Conservation (phyloP, 495 filamentous ascomycete species). For the Recurvomyces mirabilis region DNA sequence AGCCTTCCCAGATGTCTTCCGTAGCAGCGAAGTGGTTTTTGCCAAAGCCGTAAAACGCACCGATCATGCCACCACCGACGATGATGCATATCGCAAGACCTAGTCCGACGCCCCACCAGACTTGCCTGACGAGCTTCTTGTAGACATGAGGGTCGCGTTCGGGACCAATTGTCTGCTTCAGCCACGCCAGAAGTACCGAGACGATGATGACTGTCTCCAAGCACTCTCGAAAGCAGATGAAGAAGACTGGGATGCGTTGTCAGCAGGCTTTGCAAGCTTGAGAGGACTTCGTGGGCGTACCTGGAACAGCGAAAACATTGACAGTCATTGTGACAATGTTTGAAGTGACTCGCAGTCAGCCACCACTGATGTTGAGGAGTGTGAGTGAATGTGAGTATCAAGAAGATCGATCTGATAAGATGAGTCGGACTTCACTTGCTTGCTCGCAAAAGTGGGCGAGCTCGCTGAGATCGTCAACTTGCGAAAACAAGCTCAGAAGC, state of each 20-base stretch:
- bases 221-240: conserved; percentile 76
- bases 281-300: too few relatives aligned
- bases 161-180: conserved; percentile 64
- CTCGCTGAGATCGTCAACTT: too few relatives aligned
- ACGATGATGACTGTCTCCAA: conserved; percentile 73
- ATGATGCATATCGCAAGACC: conserved; percentile 57
- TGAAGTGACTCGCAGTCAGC: not conserved
- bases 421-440: too few relatives aligned
- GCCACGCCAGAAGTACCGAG: conserved; percentile 68
- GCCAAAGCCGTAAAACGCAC: conserved; percentile 63
- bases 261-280: too few relatives aligned
- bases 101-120: conserved; percentile 56
- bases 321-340: conserved; percentile 33
- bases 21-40: conserved; percentile 51
- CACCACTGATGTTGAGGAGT: not conserved
- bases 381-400: too few relatives aligned
- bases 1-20: conserved; percentile 70
- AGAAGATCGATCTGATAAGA: too few relatives aligned
- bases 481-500: too few relatives aligned
- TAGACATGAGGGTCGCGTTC: conserved; percentile 44
- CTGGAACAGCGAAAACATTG: conserved; percentile 52
- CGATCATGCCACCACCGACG: conserved; percentile 64
- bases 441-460: too few relatives aligned
- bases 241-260: conserved; percentile 70
- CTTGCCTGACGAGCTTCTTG: conserved; percentile 61